Evolutionary conservation across 2,329 filamentous ascomycete species (phyloP).

Genomic region (Alternaria dauci): DNA sequence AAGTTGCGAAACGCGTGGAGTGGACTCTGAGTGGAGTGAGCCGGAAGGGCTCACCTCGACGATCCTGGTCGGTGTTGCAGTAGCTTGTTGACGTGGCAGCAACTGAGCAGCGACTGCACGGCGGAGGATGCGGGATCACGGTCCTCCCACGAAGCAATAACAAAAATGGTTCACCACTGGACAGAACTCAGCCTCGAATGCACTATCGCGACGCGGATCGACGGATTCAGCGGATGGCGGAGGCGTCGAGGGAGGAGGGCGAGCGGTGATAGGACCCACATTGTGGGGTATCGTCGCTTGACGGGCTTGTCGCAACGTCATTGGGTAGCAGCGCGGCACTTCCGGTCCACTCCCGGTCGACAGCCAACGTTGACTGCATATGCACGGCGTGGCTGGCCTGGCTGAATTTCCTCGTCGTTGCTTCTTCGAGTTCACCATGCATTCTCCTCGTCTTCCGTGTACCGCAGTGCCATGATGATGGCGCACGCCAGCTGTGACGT

Average conservation of each 20-base stretch:
- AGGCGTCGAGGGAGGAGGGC: conserved; percentile 15
- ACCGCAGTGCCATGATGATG: conserved; percentile 36
- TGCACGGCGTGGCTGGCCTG: conserved; percentile 42
- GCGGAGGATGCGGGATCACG: neutral
- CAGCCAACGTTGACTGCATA: conserved; percentile 24
- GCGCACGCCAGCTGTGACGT: conserved; percentile 11
- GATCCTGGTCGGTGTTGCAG: conserved; percentile 18
- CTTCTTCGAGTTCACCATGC: conserved; percentile 17
- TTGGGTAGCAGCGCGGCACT: conserved; percentile 27
- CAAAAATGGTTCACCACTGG: conserved; percentile 1
- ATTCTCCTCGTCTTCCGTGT: conserved; percentile 23
- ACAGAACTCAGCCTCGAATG: neutral
- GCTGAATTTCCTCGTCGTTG: conserved; percentile 26
- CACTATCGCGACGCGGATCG: conserved; percentile 11
- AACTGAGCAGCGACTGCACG: conserved; percentile 5
- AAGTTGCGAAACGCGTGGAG: neutral
- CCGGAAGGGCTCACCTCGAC: conserved; percentile 5
- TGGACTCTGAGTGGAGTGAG: conserved; percentile 1
- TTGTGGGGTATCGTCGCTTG: conserved; percentile 20
- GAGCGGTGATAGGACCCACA: conserved; percentile 16
- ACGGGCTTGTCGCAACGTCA: conserved; percentile 17
- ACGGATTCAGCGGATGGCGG: conserved; percentile 7
- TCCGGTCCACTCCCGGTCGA: conserved; percentile 27
- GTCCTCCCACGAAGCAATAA: neutral
- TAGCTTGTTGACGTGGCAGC: conserved; percentile 26